Percentiles rank a stretch among this genome's conserved stretches.
Conservation (phyloP, 805 yeast genomes). For the Candida nonsorbophila region DNA sequence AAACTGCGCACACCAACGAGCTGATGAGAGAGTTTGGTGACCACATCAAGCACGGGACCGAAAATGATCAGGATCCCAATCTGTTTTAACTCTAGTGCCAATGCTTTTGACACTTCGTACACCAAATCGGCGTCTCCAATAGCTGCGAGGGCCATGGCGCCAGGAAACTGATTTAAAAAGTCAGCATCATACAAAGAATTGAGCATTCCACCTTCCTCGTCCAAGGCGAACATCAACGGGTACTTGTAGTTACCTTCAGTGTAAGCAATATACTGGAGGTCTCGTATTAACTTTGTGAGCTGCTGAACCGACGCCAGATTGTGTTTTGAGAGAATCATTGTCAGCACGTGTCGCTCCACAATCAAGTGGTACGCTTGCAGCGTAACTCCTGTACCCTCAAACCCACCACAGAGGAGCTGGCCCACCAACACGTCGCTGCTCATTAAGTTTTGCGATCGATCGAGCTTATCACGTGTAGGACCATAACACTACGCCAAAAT, state of each 20-base stretch:
- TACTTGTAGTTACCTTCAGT: conserved; percentile 41
- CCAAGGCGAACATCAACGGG: conserved; percentile 54
- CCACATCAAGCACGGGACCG: conserved; percentile 62
- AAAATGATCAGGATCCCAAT: conserved; percentile 52
- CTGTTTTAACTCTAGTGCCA: conserved; percentile 47
- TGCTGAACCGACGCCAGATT: conserved; percentile 48
- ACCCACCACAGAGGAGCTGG: conserved; percentile 55
- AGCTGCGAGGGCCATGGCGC: conserved; percentile 62
- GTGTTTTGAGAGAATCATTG: conserved; percentile 47
- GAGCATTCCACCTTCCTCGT: conserved; percentile 62
- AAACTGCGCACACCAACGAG: conserved; percentile 56
- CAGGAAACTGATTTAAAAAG: conserved; percentile 52
- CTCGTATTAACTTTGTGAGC: conserved; percentile 43
- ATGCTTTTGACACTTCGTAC: conserved; percentile 47
- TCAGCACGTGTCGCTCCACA: conserved; percentile 44
- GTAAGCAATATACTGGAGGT: conserved; percentile 50
- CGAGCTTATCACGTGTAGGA: too few species aligned
- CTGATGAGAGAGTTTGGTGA: conserved; percentile 50
- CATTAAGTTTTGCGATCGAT: conserved; percentile 18
- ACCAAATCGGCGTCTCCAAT: conserved; percentile 46
- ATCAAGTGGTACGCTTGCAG: conserved; percentile 50
- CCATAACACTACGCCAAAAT: too few species aligned
- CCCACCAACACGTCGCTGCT: too few species aligned
- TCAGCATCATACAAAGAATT: conserved; percentile 51
- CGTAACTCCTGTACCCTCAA: conserved; percentile 50